These are phyloP conservation scores for Paraphaeosphaeria sporulosa DNA, from an alignment of 2,329 filamentous ascomycete species.

Conservation along the genomic window DNA sequence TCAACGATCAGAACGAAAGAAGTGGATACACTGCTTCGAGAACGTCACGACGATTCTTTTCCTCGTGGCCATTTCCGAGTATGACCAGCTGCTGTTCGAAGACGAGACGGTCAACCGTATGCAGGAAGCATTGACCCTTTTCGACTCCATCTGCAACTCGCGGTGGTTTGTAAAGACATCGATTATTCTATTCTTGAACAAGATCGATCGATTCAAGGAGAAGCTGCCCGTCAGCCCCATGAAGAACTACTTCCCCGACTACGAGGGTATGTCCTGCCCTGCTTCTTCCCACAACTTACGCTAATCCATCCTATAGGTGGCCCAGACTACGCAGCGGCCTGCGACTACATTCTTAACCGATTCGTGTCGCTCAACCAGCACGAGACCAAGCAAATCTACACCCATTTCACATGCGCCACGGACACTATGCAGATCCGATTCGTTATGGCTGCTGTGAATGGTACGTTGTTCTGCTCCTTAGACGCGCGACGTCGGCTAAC, in stretches of 20 bases:
- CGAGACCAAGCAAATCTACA: constrained; percentile 99
- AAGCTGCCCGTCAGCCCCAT: constrained; percentile 76
- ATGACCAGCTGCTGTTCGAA: constrained; percentile 94
- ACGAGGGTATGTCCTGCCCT: constrained; percentile 64
- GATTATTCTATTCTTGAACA: constrained; percentile 77
- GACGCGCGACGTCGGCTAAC: constrained; percentile 51
- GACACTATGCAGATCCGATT: constrained; percentile 99
- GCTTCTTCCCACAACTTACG: background rate
- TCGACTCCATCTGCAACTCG: constrained; percentile 77
- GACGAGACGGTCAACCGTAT: constrained; percentile 86
- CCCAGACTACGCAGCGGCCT: constrained; percentile 92
- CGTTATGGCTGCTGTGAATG: constrained; percentile 99
- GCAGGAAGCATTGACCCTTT: constrained; percentile 75
- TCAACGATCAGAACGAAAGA: constrained; percentile 95
- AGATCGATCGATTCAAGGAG: constrained; percentile 79
- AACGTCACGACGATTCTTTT: constrained; percentile 97
- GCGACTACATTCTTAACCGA: constrained; percentile 98
- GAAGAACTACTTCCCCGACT: constrained; percentile 80
- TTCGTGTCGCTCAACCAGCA: constrained; percentile 99
- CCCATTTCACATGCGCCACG: constrained; percentile 98
- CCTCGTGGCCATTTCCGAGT: constrained; percentile 95
- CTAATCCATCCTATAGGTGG: constrained; percentile 64
- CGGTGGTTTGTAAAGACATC: constrained; percentile 77
- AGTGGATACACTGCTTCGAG: constrained; percentile 99
- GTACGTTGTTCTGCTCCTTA: constrained; percentile 60